phyloP scores from a whole-genome alignment of 768 basidiomycete species.

The Termitomyces sp. region DNA sequence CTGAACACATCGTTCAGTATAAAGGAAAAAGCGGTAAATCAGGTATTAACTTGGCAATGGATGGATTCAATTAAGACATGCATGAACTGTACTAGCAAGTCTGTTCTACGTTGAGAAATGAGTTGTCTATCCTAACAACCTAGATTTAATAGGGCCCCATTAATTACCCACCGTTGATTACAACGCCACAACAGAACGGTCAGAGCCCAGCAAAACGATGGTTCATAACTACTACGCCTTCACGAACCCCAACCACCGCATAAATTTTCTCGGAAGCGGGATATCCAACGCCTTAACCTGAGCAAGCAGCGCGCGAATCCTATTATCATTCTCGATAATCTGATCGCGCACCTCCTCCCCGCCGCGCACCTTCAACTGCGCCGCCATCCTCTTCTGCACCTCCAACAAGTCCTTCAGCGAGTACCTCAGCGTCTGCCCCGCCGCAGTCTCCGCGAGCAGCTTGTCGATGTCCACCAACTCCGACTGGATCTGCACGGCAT shows the following conservation, averaged over 20 bases:
- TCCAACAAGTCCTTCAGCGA: slow-evolving; percentile 21
- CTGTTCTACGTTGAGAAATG: too few relatives aligned
- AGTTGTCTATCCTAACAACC: too few relatives aligned
- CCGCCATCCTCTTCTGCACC: slow-evolving; percentile 19
- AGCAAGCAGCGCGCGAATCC: slow-evolving; percentile 17
- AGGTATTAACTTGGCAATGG: too few relatives aligned
- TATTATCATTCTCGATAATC: slow-evolving; percentile 17
- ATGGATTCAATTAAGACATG: too few relatives aligned
- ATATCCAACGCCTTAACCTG: slow-evolving; percentile 20
- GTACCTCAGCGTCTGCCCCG: slow-evolving; percentile 23
- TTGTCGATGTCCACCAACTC: slow-evolving; percentile 25
- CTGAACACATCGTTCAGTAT: too few relatives aligned
- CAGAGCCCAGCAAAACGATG: too few relatives aligned
- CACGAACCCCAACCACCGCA: background rate
- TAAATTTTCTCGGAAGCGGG: slow-evolving; percentile 12
- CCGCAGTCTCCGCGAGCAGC: slow-evolving; percentile 24
- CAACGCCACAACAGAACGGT: too few relatives aligned
- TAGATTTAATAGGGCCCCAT: too few relatives aligned
- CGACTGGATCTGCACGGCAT: slow-evolving; percentile 23
- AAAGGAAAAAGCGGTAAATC: too few relatives aligned
- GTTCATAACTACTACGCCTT: slow-evolving; percentile 1
- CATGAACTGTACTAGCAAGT: too few relatives aligned
- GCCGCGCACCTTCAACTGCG: slow-evolving; percentile 13
- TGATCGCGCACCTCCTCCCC: slow-evolving; percentile 8
- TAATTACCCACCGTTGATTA: too few relatives aligned